A percentile compares a stretch with the other conserved stretches of the same genome.
Evolutionary conservation across 2,329 filamentous ascomycete species (phyloP).

Genomic region (Macrophomina phaseolina): DNA sequence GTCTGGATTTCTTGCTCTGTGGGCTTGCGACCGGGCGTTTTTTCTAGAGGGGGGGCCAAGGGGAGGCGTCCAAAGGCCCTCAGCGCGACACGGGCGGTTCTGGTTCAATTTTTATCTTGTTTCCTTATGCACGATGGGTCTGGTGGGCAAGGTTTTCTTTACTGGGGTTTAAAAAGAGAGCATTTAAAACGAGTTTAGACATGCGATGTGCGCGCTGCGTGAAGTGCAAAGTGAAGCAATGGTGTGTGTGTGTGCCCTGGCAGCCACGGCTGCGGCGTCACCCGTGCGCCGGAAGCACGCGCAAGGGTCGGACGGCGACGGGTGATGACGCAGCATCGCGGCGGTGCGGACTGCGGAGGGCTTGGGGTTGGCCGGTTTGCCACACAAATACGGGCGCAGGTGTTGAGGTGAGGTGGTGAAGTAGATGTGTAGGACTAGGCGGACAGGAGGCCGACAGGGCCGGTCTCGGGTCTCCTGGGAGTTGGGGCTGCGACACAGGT

Average conservation of each 20-base stretch:
- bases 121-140: slow-evolving; percentile 22
- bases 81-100: slow-evolving; percentile 21
- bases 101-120: slow-evolving; percentile 8
- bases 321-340: slow-evolving; percentile 14
- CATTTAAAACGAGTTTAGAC: slow-evolving; percentile 24
- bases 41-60: slow-evolving; percentile 27
- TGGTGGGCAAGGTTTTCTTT: slow-evolving; percentile 15
- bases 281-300: background rate
- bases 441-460: slow-evolving; percentile 16
- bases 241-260: background rate
- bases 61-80: slow-evolving; percentile 25
- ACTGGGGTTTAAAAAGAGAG: slow-evolving; percentile 25
- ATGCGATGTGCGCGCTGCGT: background rate
- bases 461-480: slow-evolving; percentile 17
- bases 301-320: background rate
- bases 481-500: slow-evolving; percentile 6
- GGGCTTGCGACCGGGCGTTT: slow-evolving; percentile 27
- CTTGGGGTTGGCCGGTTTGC: background rate
- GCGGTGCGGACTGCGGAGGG: slow-evolving; percentile 1
- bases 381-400: slow-evolving; percentile 6
- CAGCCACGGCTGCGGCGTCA: background rate
- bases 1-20: slow-evolving; percentile 25
- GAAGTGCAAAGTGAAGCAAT: background rate
- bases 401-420: background rate
- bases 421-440: background rate